These are phyloP conservation scores for Fraxinus anomala DNA, from an alignment of 257 asterid species.

Conservation along the genomic window DNA sequence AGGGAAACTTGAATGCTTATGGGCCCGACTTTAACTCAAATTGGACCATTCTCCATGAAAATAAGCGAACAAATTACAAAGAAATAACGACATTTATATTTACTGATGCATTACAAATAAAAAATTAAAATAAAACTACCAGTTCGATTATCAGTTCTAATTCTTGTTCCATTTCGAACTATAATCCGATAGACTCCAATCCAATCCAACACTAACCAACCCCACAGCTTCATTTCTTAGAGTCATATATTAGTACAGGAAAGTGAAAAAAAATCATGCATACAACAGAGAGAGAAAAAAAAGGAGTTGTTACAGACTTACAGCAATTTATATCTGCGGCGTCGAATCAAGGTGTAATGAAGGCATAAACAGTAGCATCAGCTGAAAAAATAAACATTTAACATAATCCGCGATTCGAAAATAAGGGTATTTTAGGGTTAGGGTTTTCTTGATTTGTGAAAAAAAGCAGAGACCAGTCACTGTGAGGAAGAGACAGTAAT, in stretches of 20 bases:
- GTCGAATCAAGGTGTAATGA: not conserved
- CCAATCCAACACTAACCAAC: not conserved
- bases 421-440: not conserved
- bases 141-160: not conserved
- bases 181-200: not conserved
- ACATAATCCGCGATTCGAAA: not conserved
- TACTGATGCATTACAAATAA: not conserved
- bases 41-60: not conserved
- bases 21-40: not conserved
- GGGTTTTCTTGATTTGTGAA: not conserved
- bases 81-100: not conserved
- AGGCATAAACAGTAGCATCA: not conserved
- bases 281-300: not conserved
- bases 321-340: not conserved
- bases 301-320: not conserved
- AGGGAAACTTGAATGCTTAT: not conserved
- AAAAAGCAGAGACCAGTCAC: not conserved
- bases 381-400: not conserved
- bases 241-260: not conserved
- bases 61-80: not conserved
- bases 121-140: not conserved
- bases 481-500: not conserved
- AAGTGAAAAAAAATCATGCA: not conserved
- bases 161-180: not conserved
- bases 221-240: not conserved